Conservation (phyloP, 2,329 filamentous ascomycete genomes). For the Myriangium duriaei region DNA sequence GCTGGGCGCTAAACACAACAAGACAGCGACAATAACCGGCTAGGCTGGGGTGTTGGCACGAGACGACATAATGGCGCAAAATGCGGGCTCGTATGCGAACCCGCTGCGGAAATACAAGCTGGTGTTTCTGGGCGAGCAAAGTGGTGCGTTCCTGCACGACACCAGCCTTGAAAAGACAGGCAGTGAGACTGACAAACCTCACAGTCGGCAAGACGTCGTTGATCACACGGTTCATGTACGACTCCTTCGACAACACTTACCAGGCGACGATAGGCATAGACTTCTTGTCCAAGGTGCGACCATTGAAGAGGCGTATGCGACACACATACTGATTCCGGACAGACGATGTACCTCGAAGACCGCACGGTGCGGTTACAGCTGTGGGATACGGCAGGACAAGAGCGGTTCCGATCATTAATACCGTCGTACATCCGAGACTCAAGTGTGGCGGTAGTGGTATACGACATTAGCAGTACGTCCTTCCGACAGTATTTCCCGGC, state of each 20-base stretch:
- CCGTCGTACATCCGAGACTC: constrained; percentile 98
- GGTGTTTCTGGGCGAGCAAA: constrained; percentile 96
- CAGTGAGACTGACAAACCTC: constrained; percentile 6
- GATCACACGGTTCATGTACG: constrained; percentile 99
- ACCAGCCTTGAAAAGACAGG: constrained; percentile 14
- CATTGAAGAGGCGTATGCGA: no score
- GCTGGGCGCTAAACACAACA: no score
- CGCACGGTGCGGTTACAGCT: constrained; percentile 92
- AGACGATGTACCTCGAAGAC: constrained; percentile 99
- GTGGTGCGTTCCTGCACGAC: constrained; percentile 60
- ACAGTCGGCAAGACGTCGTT: constrained; percentile 95
- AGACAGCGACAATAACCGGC: no score
- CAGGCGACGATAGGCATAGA: constrained; percentile 99
- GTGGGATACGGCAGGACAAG: constrained; percentile 97
- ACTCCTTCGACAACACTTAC: constrained; percentile 99
- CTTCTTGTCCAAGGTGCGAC: constrained; percentile 83
- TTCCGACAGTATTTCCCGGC: no score
- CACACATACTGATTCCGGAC: no score
- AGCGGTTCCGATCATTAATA: constrained; percentile 91
- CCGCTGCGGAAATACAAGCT: constrained; percentile 99
- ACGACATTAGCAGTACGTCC: constrained; percentile 77
- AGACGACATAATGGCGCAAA: constrained; percentile 62
- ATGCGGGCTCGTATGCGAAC: constrained; percentile 86
- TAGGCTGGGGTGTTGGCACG: no score
- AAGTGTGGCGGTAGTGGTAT: constrained; percentile 94